phyloP scores from a whole-genome alignment of 495 filamentous ascomycete species.

The Podospora pseudocomata region DNA sequence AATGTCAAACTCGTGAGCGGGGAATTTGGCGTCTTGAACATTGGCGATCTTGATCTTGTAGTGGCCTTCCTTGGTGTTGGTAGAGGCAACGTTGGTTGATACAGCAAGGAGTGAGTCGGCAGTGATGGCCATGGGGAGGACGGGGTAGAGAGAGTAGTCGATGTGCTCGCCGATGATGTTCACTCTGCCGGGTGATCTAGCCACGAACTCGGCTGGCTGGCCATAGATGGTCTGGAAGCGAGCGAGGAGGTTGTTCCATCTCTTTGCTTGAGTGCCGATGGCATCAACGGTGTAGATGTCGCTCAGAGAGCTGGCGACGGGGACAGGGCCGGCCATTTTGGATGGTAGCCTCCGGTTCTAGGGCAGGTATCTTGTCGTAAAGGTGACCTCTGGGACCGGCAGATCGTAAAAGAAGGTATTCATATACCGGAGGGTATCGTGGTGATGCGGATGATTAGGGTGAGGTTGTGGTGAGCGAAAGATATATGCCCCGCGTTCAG shows the following conservation, averaged over 20 bases:
- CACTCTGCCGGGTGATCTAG: slow-evolving; percentile 87
- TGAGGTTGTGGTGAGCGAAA: background rate
- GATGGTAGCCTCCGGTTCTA: background rate
- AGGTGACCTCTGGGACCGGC: background rate
- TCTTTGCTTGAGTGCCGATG: slow-evolving; percentile 50
- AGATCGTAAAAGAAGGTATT: background rate
- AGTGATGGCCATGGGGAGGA: slow-evolving; percentile 90
- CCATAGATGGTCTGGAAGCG: slow-evolving; percentile 73
- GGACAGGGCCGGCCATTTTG: slow-evolving; percentile 57
- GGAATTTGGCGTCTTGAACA: slow-evolving; percentile 71
- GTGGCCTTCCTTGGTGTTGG: slow-evolving; percentile 28
- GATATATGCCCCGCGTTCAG: slow-evolving; percentile 4
- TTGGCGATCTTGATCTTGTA: slow-evolving; percentile 65
- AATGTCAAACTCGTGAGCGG: slow-evolving; percentile 69
- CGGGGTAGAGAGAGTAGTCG: slow-evolving; percentile 95
- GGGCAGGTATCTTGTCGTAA: background rate
- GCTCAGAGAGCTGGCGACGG: slow-evolving; percentile 54
- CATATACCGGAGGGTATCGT: background rate
- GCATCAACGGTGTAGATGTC: slow-evolving; percentile 68
- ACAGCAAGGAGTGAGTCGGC: slow-evolving; percentile 89
- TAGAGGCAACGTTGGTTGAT: slow-evolving; percentile 48
- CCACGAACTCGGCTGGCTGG: slow-evolving; percentile 70
- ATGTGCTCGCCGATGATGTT: slow-evolving; percentile 99
- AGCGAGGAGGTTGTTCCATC: slow-evolving; percentile 69
- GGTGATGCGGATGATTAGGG: background rate